Evolutionary conservation across 768 basidiomycete genomes (phyloP).

Genomic region (Leccinum boreale): DNA sequence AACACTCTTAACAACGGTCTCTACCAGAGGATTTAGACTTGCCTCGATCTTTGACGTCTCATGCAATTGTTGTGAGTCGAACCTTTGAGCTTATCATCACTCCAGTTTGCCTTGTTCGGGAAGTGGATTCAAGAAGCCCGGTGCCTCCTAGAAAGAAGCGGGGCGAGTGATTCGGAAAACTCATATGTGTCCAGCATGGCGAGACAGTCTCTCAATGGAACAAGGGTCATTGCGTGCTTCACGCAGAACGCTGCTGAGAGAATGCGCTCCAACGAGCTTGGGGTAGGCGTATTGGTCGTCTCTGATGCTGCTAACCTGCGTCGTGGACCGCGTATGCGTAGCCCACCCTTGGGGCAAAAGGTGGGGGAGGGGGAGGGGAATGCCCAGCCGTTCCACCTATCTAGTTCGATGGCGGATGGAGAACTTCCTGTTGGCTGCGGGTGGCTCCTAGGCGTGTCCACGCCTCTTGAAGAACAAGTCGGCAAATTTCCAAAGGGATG

Average conservation of each 20-base stretch:
- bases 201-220: neutral
- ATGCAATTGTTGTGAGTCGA: neutral
- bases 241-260: no score
- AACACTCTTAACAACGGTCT: constrained; percentile 20
- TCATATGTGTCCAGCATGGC: neutral
- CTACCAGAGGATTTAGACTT: constrained; percentile 17
- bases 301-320: no score
- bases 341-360: no score
- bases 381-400: neutral
- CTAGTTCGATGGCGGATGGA: neutral
- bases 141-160: neutral
- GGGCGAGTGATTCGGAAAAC: neutral
- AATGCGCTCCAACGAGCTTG: no score
- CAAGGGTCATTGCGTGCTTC: neutral
- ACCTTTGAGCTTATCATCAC: neutral
- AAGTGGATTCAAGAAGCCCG: neutral
- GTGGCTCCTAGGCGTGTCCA: neutral
- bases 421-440: neutral
- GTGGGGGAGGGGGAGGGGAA: no score
- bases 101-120: neutral
- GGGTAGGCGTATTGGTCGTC: no score
- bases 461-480: neutral
- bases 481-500: neutral
- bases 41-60: constrained; percentile 24
- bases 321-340: no score